Evolutionary conservation across 169 alveolate species (phyloP).

Genomic region (Plasmodium fragile): DNA sequence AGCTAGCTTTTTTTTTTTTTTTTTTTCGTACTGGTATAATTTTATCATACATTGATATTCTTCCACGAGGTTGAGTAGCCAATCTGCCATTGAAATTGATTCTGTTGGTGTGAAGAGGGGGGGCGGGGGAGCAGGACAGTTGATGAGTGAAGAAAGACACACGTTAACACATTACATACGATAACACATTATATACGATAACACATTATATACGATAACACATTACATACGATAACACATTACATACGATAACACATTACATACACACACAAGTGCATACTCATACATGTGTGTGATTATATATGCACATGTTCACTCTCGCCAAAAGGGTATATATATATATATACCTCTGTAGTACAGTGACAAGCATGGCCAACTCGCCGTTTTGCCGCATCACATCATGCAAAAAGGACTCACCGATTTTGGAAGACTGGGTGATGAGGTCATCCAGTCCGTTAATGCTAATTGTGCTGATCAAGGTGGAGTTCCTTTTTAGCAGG

Average conservation of each 20-base stretch:
- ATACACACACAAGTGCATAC: neutral
- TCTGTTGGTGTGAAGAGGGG: neutral
- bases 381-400: slow-evolving; percentile 16
- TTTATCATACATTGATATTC: slow-evolving; percentile 79
- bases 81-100: slow-evolving; percentile 75
- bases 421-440: slow-evolving; percentile 75
- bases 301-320: neutral
- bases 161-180: neutral
- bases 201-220: neutral
- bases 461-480: slow-evolving; percentile 59
- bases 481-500: slow-evolving; percentile 46
- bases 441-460: slow-evolving; percentile 73
- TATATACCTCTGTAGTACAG: slow-evolving; percentile 64
- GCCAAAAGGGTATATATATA: neutral
- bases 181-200: too few species aligned
- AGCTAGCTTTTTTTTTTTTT: neutral
- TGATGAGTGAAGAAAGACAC: neutral
- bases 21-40: slow-evolving; percentile 76
- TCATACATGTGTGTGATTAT: neutral
- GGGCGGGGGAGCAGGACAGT: neutral
- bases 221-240: neutral
- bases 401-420: slow-evolving; percentile 64
- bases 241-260: neutral
- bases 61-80: slow-evolving; percentile 73
- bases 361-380: neutral